A percentile compares a stretch with the other conserved stretches of the same genome.
Evolutionary conservation across 2,329 filamentous ascomycete genomes (phyloP).

Genomic region (Ascochyta clinopodiicola): DNA sequence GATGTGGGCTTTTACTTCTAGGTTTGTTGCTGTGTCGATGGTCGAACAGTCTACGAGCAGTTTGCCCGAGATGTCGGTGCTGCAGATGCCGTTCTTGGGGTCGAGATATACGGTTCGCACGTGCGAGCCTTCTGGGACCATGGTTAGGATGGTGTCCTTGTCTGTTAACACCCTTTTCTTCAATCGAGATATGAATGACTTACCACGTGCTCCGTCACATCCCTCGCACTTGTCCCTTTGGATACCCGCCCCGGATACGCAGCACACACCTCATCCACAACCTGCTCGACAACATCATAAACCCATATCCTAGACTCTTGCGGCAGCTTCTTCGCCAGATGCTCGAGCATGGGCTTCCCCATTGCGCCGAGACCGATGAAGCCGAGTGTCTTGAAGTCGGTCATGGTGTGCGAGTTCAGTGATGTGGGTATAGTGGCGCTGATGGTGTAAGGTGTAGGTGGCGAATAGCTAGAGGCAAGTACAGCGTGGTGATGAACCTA

Average conservation of each 20-base stretch:
- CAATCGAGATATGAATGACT: conserved; percentile 12
- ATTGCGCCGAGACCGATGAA: conserved; percentile 65
- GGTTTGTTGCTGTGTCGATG: conserved; percentile 61
- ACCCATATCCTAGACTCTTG: conserved; percentile 54
- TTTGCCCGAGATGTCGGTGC: conserved; percentile 52
- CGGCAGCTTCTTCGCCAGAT: conserved; percentile 57
- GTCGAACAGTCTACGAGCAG: conserved; percentile 63
- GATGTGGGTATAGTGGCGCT: neutral
- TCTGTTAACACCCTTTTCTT: neutral
- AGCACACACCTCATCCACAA: conserved; percentile 52
- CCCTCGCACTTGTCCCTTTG: conserved; percentile 52
- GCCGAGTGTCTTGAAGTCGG: conserved; percentile 45
- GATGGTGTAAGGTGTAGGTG: neutral
- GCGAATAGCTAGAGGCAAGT: neutral
- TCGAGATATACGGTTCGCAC: conserved; percentile 60
- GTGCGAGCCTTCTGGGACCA: conserved; percentile 62
- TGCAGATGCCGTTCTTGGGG: conserved; percentile 51
- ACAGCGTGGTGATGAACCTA: neutral
- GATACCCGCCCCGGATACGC: conserved; percentile 51
- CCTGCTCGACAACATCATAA: conserved; percentile 56
- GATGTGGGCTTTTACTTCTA: conserved; percentile 54
- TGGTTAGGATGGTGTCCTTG: conserved; percentile 59
- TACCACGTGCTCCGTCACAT: conserved; percentile 60
- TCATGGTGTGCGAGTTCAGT: conserved; percentile 21
- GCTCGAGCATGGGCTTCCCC: conserved; percentile 61